Evolutionary conservation across 768 basidiomycete genomes (phyloP).

Genomic region (Clitopilus hobsonii): DNA sequence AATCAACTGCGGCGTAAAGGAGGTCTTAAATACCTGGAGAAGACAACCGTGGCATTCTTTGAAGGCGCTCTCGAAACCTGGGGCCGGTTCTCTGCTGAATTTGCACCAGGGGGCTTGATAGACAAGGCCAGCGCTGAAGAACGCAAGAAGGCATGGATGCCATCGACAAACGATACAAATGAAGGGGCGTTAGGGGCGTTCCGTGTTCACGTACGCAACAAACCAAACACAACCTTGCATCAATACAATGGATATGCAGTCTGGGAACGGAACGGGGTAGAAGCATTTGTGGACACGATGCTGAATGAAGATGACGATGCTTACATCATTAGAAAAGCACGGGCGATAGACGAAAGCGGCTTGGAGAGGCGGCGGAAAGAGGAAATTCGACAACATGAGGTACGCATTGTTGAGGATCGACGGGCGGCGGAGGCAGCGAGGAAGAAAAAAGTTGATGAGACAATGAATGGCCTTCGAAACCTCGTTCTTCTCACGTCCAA

Average conservation of each 20-base stretch:
- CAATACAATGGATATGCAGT: constrained; percentile 19
- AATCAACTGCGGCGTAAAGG: constrained; percentile 1
- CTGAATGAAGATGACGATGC: not conserved
- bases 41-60: constrained; percentile 16
- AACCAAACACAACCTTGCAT: constrained; percentile 13
- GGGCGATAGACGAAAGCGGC: too few relatives aligned
- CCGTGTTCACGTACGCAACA: constrained; percentile 11
- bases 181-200: constrained; percentile 21
- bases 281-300: constrained; percentile 16
- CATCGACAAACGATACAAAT: constrained; percentile 24
- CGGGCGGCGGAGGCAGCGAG: not conserved
- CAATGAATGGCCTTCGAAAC: not conserved
- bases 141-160: constrained; percentile 17
- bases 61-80: constrained; percentile 13
- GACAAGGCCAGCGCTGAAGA: constrained; percentile 16
- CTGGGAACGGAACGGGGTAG: constrained; percentile 20
- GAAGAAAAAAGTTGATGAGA: not conserved
- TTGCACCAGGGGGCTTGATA: constrained; percentile 22
- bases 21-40: constrained; percentile 13
- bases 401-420: not conserved
- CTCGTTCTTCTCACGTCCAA: not conserved
- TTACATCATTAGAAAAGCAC: too few relatives aligned
- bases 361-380: not conserved
- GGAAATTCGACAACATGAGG: not conserved
- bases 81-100: constrained; percentile 20